phyloP scores from a whole-genome alignment of 495 filamentous ascomycete genomes.

The Xeromyces bisporus region DNA sequence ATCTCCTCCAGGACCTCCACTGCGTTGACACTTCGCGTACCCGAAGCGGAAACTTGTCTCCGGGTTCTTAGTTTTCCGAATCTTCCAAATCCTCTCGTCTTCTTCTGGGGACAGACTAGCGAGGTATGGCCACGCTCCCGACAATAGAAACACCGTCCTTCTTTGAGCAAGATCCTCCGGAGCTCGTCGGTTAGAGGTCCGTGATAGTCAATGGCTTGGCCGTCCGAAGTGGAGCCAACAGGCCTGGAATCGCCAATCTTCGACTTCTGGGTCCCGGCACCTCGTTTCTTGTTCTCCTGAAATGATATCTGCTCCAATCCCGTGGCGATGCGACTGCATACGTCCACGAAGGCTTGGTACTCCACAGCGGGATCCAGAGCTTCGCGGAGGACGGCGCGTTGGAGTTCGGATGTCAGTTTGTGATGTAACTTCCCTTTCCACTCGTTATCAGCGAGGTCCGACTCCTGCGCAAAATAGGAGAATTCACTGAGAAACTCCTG shows the following conservation, averaged over 20 bases:
- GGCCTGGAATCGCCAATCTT: neutral
- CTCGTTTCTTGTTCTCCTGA: neutral
- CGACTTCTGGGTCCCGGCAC: neutral
- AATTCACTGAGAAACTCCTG: slow-evolving; percentile 4
- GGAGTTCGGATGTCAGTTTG: neutral
- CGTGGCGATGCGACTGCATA: too few species aligned
- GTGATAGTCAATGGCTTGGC: neutral
- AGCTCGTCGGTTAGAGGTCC: neutral
- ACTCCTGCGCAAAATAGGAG: slow-evolving; percentile 1
- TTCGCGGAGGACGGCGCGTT: slow-evolving; percentile 1
- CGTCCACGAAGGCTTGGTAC: too few species aligned
- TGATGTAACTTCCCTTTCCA: slow-evolving; percentile 3
- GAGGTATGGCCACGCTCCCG: neutral
- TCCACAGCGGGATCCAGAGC: too few species aligned
- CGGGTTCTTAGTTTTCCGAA: too few species aligned
- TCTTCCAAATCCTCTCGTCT: too few species aligned
- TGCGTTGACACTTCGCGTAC: too few species aligned
- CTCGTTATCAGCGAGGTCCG: neutral
- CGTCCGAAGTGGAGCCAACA: neutral
- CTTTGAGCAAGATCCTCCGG: neutral
- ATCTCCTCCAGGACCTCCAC: too few species aligned
- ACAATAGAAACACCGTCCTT: slow-evolving; percentile 2
- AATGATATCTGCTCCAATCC: too few species aligned
- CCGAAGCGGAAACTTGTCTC: too few species aligned
- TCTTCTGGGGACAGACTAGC: too few species aligned